Conservation (phyloP, 192 early-diverging fungal species). For the Coemansia javaensis region DNA sequence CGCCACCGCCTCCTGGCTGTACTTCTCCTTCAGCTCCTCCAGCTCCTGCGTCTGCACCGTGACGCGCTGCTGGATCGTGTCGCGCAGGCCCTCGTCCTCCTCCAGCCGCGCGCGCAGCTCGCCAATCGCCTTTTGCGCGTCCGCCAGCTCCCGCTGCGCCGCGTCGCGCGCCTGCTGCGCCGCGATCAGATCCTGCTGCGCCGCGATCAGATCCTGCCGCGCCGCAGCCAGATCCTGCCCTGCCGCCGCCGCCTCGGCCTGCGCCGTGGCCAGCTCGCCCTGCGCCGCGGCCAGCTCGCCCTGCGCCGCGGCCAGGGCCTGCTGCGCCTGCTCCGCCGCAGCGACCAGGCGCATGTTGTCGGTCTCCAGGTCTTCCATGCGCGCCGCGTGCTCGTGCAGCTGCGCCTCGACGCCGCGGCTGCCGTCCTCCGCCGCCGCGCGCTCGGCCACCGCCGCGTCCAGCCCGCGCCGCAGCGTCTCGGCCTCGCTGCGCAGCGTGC, state of each 20-base stretch:
- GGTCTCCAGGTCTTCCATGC: constrained; percentile 39
- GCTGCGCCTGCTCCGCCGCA: no score
- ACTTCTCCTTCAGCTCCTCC: constrained; percentile 60
- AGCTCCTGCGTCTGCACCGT: constrained; percentile 58
- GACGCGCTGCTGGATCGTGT: constrained; percentile 52
- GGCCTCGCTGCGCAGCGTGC: constrained; percentile 50
- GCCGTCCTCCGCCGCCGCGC: constrained; percentile 5
- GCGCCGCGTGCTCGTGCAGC: constrained; percentile 32
- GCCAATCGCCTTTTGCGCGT: constrained; percentile 45
- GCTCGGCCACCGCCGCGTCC: constrained; percentile 23
- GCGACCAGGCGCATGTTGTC: constrained; percentile 31
- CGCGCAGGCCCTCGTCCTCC: constrained; percentile 55
- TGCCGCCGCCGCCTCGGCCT: constrained; percentile 10
- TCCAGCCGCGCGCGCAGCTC: constrained; percentile 65
- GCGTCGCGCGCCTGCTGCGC: constrained; percentile 1
- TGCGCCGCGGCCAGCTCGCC: background rate
- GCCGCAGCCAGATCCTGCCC: constrained; percentile 2
- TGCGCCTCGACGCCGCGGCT: constrained; percentile 22
- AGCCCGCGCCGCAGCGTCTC: constrained; percentile 51
- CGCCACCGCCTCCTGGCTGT: constrained; percentile 55
- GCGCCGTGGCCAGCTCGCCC: constrained; percentile 1
- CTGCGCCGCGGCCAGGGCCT: constrained; percentile 12
- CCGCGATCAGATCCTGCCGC: constrained; percentile 4
- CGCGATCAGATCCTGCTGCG: constrained; percentile 1
- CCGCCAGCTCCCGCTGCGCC: constrained; percentile 13